phyloP scores from a whole-genome alignment of 371 early-diverging fungal genomes.

The Mortierella sp. region DNA sequence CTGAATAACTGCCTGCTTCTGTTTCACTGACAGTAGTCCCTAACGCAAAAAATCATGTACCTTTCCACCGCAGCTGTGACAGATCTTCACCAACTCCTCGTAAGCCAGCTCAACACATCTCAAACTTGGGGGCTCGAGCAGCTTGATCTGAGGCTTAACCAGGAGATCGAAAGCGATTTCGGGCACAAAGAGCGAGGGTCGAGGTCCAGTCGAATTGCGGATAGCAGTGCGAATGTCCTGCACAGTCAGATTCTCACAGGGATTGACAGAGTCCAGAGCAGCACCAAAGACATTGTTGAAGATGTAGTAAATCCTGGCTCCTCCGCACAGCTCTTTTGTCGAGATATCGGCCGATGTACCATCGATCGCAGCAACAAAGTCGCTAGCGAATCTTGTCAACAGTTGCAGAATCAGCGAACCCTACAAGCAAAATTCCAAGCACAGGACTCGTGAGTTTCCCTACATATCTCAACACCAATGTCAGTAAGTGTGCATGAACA shows the following conservation, averaged over 20 bases:
- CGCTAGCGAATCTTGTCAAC: slow-evolving; percentile 83
- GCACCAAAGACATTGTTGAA: slow-evolving; percentile 88
- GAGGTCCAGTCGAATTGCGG: slow-evolving; percentile 90
- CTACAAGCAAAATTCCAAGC: slow-evolving; percentile 33
- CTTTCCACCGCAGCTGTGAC: slow-evolving; percentile 85
- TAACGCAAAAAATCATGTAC: slow-evolving; percentile 31
- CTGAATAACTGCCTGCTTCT: neutral
- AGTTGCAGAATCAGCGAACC: slow-evolving; percentile 79
- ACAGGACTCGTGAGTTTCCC: neutral
- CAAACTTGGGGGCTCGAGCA: slow-evolving; percentile 85
- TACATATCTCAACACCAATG: neutral
- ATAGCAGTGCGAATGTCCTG: slow-evolving; percentile 91
- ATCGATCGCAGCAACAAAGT: slow-evolving; percentile 85
- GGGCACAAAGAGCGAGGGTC: slow-evolving; percentile 90
- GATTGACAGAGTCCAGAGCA: slow-evolving; percentile 80
- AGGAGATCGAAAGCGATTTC: slow-evolving; percentile 91
- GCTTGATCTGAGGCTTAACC: slow-evolving; percentile 85
- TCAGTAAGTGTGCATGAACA: neutral
- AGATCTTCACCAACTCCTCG: slow-evolving; percentile 90
- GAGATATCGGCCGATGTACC: slow-evolving; percentile 87
- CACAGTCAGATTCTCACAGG: slow-evolving; percentile 81
- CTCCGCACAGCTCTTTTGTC: slow-evolving; percentile 93
- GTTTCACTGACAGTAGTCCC: neutral
- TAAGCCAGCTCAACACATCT: slow-evolving; percentile 89
- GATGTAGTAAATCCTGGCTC: slow-evolving; percentile 91